Percentiles rank a stretch among this genome's conserved stretches.
These are phyloP conservation scores for Pulveroboletus sp. DNA, from an alignment of 768 basidiomycete genomes.

Conservation along the genomic window DNA sequence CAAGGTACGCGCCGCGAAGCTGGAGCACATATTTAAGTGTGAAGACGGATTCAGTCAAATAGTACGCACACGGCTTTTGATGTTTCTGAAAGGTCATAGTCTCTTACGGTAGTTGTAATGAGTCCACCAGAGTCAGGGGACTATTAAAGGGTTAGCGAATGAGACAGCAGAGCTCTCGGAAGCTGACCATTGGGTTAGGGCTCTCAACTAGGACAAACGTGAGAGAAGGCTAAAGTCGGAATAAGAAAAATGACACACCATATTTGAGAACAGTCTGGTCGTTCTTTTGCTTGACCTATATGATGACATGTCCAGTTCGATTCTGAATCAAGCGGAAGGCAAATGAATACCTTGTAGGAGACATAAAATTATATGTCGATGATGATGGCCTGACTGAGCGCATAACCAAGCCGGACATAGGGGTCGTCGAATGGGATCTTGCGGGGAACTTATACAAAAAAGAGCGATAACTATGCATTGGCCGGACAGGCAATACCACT, in stretches of 20 bases:
- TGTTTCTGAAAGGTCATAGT: constrained; percentile 89
- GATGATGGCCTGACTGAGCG: constrained; percentile 66
- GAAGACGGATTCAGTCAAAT: constrained; percentile 13
- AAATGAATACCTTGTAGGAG: constrained; percentile 56
- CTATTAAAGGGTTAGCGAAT: constrained; percentile 29
- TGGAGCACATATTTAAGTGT: constrained; percentile 18
- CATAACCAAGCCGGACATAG: constrained; percentile 84
- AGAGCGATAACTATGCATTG: no score
- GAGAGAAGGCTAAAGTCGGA: neutral
- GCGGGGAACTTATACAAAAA: constrained; percentile 65
- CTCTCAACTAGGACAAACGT: constrained; percentile 59
- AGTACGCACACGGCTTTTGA: constrained; percentile 67
- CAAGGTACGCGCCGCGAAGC: constrained; percentile 68
- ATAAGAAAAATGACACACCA: constrained; percentile 47
- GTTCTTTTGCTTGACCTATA: constrained; percentile 89
- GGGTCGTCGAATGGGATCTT: constrained; percentile 92
- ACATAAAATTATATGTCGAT: constrained; percentile 79
- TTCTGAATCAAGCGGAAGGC: neutral
- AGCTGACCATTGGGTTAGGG: constrained; percentile 67
- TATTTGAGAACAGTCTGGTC: constrained; percentile 97
- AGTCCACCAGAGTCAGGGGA: constrained; percentile 68
- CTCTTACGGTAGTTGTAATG: constrained; percentile 87
- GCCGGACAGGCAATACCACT: no score
- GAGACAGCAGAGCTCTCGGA: neutral
- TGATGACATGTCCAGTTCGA: constrained; percentile 15